Base-by-base conservation (phyloP, 169 alveolate species). In the Eimeria falciformis region DNA sequence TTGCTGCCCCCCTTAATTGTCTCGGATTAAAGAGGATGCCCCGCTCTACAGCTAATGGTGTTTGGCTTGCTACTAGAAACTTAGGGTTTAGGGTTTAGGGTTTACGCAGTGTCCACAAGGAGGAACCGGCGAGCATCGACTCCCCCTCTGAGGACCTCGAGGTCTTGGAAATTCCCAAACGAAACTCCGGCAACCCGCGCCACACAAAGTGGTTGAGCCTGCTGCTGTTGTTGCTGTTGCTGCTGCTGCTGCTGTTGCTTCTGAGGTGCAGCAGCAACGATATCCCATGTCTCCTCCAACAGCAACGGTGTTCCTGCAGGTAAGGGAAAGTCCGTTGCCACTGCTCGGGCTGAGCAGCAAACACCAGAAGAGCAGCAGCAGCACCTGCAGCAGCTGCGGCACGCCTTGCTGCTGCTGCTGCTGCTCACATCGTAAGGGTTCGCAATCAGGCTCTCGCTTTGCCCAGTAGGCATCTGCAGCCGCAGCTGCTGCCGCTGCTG, bases 221-320 rank as follows among this genome's bases (percentile, higher is more conserved):
- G 71, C 27, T n/a, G 71, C 71, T 58, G 71, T 21, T n/a, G 71
- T 27, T 58, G 71, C 58, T 50, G 58, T 14, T 50, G 58, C 58
- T 50, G 58, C 58, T 50, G 58, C 58, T 50, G 58, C 58, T 50
- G 58, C 58, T 50, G 58, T 14, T 50, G 58, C 21, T 14, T 14
- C 9, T 14, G 33, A 14, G 33, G 9, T 14, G 33, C 18, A 58
- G 71, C 18, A 58, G 71, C 71, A n/a, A 21, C 71, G 25, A 58
- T 9, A 5, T n/a, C 27, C 71, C 71, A 58, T 21, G 25, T 7
- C 71, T 58, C 71, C 27, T 58, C 71, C 71, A 58, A 27, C 71
- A 58, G 18, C 71, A 58, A n/a, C 5, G 71, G 71, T 9, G 71
- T 58, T n/a, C 71, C 71, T 21, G 71, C 11, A 5, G 71, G 71